Evolutionary conservation across 2,329 filamentous ascomycete genomes (phyloP), one percentile per base, ranked within the genome.

Genomic region (Ophiocordyceps robertsii): DNA sequence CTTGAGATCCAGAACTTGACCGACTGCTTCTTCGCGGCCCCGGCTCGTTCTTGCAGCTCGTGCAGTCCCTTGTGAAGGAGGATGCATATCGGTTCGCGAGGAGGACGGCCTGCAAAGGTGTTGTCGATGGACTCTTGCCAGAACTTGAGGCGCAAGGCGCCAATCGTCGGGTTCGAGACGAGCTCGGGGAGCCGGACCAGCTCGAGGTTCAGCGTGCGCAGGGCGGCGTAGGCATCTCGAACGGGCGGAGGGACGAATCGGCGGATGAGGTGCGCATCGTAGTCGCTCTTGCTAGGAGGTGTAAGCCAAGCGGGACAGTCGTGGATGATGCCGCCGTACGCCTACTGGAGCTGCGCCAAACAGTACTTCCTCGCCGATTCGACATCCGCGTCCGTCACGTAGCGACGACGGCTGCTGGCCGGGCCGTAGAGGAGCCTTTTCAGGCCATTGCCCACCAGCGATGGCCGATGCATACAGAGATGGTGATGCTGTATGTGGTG

Each of bases 141-240:
- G 68, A 96, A 96, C 60, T 95, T 86, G 63, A 95, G 82, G 49
- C 92, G 87, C 72, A 96, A 79, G 41, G 81, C 72, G 40, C 87
- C 90, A 46, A 96, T 84, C 4, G 82, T 82, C n/a, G 84, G 78
- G 46, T 84, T 92, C 38, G 85, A 92, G 17, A 92, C 89, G 12
- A 84, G 79, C 63, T 96, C 90, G 44, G 92, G 87, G 47, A 96
- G 83, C 44, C 85, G 77, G 37, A 90, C 85, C 46, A 95, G 76
- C 61, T 95, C 90, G 54, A 96, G 75, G 58, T 98, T 98, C 61
- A 98, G 80, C 40, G 89, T 84, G 48, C 90, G 84, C 44, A 98
- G 78, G 45, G 89, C 87, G 51, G 94, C 76, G 64, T 96, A 95
- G 51, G 86, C 82, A 62, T 93, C 81, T 54, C 80, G 80, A 12